Base-by-base conservation (phyloP, 2,329 filamentous ascomycete genomes). In the Fusarium xylarioides region DNA sequence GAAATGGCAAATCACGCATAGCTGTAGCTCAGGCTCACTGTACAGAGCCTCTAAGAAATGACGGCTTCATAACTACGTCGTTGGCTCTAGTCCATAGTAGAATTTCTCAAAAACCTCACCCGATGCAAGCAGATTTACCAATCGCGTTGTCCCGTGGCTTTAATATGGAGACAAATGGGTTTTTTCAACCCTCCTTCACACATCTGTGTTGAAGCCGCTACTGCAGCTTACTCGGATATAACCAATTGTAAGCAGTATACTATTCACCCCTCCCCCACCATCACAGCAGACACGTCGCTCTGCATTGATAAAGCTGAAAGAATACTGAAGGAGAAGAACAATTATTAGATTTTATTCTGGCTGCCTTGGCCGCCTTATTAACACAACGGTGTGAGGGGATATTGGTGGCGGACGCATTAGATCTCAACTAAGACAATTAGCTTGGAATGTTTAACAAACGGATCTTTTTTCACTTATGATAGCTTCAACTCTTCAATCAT, bases 401-500 rank as follows among this genome's bases (percentile, higher is more conserved):
- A n/a, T 32, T 54, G 21, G 26, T 30, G 12, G 4, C 1, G 10
- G 12, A 11, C 32, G 5, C 4, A 0, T 28, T 21, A 15, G 18
- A 35, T 6, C 2, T 2, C 12, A 16, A 11, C 23, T 28, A 37
- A 53, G 49, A 52, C 34, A 53, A 28, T 28, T 53, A 32, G 10
- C 23, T 16, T 26, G 18, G 6, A 21, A 12, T 15, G 30, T 8
- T 52, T 11, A 0, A 28, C n/a, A 15, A 9, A 16, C 0, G 9
- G 21, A 37, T 37, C 8, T 4, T 9, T 37, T 37, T n/a, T 18
- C 14, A 11, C 9, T 53, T 38, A 0, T 28, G 50, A 38, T 38
- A 53, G 50, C 34, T 7, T 38, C 7, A 28, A 28, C 6, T 12
- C 8, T 28, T 5, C 0, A 18, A 28, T 2, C 23, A 0, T 0